Conservation (phyloP, 805 yeast species). For the Dipodascus albidus region DNA sequence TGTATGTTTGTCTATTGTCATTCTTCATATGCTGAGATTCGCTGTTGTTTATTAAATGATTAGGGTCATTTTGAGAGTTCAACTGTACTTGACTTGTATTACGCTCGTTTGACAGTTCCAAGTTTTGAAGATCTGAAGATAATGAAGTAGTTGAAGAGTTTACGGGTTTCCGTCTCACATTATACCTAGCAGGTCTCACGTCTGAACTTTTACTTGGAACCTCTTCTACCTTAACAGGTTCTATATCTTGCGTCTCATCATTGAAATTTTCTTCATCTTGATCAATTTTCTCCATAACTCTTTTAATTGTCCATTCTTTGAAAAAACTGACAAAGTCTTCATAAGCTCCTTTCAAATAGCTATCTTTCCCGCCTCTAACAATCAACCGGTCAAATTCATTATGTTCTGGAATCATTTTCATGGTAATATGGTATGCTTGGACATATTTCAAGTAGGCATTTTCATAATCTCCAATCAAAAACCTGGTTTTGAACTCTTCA, state of each 20-base stretch:
- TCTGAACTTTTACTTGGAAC: slow-evolving; percentile 5
- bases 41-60: not conserved
- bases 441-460: slow-evolving; percentile 16
- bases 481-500: not conserved
- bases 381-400: slow-evolving; percentile 11
- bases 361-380: slow-evolving; percentile 8
- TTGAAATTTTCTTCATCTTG: too few species aligned
- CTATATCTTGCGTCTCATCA: too few species aligned
- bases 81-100: not conserved
- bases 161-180: not conserved
- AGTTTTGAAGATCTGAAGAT: not conserved
- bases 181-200: not conserved
- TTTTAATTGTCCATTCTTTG: not conserved
- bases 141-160: not conserved
- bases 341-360: slow-evolving; percentile 13
- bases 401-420: slow-evolving; percentile 16
- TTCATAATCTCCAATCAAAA: slow-evolving; percentile 13
- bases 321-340: slow-evolving; percentile 1
- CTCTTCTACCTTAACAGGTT: slow-evolving; percentile 5
- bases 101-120: not conserved
- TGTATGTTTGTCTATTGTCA: not conserved
- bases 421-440: slow-evolving; percentile 13
- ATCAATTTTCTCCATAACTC: not conserved
- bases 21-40: not conserved
- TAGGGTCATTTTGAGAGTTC: not conserved